Conservation (phyloP, 2,329 filamentous ascomycete genomes). For the Apiospora kogelbergensis region DNA sequence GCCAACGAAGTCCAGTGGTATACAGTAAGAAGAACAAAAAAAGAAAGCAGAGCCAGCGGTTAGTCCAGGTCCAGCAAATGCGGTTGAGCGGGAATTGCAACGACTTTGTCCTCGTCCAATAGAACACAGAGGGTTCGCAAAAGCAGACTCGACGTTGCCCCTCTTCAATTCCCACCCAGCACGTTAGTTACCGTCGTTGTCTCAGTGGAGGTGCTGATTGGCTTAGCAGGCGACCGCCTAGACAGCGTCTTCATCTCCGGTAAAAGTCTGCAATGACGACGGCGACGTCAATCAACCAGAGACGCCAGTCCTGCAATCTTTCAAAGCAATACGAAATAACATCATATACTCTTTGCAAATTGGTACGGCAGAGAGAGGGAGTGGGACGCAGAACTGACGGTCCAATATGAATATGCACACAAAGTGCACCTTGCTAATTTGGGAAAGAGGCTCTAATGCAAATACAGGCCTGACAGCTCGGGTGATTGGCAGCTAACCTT, state of each 20-base stretch:
- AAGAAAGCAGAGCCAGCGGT: not conserved
- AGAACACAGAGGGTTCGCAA: not conserved
- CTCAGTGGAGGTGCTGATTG: not conserved
- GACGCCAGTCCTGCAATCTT: no score
- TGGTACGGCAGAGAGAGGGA: no score
- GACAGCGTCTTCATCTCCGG: not conserved
- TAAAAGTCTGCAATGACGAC: not conserved
- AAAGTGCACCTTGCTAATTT: not conserved
- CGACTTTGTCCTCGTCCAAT: not conserved
- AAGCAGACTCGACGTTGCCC: not conserved
- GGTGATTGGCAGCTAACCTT: not conserved
- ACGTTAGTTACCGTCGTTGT: not conserved
- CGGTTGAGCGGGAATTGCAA: not conserved
- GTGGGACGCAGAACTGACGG: not conserved
- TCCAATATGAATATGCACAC: not conserved
- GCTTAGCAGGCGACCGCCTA: not conserved
- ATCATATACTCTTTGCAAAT: no score
- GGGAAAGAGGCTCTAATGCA: constrained; percentile 2
- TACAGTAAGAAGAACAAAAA: not conserved
- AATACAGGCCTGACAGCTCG: constrained; percentile 1
- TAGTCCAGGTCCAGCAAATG: not conserved
- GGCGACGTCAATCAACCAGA: not conserved
- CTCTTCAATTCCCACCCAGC: not conserved
- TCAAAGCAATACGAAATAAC: no score
- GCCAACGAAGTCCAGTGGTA: not conserved